These are phyloP conservation scores for Murraya paniculata DNA, from an alignment of 345 rosid species.

Conservation along the genomic window DNA sequence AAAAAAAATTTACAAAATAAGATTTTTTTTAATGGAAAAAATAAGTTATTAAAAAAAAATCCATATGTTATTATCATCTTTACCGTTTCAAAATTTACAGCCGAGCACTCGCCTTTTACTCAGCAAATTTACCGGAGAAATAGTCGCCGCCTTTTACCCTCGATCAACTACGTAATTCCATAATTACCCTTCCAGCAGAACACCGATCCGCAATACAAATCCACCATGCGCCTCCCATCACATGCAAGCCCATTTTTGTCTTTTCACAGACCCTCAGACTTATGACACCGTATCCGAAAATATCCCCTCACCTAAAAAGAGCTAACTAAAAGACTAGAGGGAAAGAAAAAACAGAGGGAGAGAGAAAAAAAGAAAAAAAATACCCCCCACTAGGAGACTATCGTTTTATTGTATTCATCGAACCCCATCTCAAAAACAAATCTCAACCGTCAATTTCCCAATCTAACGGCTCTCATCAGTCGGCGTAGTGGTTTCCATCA, in stretches of 20 bases:
- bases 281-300: conserved; percentile 19
- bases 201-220: background rate
- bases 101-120: background rate
- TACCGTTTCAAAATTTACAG: conserved; percentile 2
- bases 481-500: conserved; percentile 28
- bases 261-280: background rate
- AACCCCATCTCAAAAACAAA: conserved; percentile 20
- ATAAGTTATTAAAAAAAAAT: background rate
- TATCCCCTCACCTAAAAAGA: conserved; percentile 3
- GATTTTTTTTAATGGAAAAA: background rate
- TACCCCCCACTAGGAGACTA: background rate
- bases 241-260: conserved; percentile 15
- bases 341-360: too few relatives aligned
- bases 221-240: background rate
- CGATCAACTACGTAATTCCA: background rate
- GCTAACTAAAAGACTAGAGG: background rate
- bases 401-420: conserved; percentile 22
- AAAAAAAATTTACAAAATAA: too few relatives aligned
- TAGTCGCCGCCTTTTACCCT: background rate
- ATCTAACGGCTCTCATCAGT: conserved; percentile 37
- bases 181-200: rapidly evolving
- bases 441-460: conserved; percentile 26
- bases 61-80: background rate
- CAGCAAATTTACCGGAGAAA: conserved; percentile 6
- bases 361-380: background rate